phyloP scores from a whole-genome alignment of 1,284 basidiomycete genomes.

The Bondarzewia mesenterica region DNA sequence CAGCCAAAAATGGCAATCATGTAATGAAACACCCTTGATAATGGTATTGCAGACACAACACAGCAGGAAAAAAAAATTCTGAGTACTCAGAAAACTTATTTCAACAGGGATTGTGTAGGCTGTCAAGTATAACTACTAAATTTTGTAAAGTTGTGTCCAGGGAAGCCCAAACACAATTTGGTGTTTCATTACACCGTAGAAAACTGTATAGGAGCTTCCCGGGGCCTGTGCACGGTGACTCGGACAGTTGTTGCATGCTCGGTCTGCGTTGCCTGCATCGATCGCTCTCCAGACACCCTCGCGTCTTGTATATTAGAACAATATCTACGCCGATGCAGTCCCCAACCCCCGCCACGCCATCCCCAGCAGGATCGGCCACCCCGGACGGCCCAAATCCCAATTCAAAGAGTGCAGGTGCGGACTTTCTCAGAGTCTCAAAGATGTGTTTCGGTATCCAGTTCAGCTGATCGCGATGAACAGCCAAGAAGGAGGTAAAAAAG shows the following conservation, averaged over 20 bases:
- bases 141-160: too few species aligned
- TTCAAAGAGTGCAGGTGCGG: conserved; percentile 25
- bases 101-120: too few species aligned
- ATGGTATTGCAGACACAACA: too few species aligned
- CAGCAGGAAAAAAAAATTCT: too few species aligned
- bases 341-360: conserved; percentile 3
- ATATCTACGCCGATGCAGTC: neutral
- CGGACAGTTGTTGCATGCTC: neutral
- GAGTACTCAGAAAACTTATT: too few species aligned
- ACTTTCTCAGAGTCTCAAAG: neutral
- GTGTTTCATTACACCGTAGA: too few species aligned
- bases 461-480: conserved; percentile 10
- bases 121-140: too few species aligned
- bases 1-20: too few species aligned
- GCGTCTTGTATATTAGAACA: neutral
- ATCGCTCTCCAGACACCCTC: neutral
- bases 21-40: too few species aligned
- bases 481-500: conserved; percentile 69
- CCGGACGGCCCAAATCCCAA: conserved; percentile 13
- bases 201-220: too few species aligned
- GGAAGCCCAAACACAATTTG: too few species aligned
- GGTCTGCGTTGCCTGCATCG: neutral
- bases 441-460: conserved; percentile 2
- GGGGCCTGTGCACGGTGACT: too few species aligned
- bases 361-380: conserved; percentile 9